phyloP scores from a whole-genome alignment of 345 rosid genomes.

The Cardiospermum halicacabum region DNA sequence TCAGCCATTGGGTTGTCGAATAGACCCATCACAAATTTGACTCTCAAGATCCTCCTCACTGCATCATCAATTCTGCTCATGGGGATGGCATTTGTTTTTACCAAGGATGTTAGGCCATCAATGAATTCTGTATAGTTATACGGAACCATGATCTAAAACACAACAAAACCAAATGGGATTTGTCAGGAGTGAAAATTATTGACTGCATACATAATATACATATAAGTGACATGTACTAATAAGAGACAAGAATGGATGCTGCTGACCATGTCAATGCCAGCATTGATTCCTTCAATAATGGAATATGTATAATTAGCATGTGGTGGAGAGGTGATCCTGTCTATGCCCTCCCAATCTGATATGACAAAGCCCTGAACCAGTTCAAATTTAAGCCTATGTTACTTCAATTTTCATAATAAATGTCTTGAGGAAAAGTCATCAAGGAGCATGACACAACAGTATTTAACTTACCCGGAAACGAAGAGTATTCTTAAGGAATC shows the following conservation, averaged over 20 bases:
- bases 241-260: neutral
- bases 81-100: conserved; percentile 41
- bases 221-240: neutral
- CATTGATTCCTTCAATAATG: conserved; percentile 34
- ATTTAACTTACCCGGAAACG: conserved; percentile 45
- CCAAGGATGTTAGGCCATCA: conserved; percentile 39
- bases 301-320: conserved; percentile 63
- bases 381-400: conserved; percentile 2
- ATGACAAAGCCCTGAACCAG: conserved; percentile 54
- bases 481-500: conserved; percentile 66
- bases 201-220: neutral
- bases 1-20: conserved; percentile 53
- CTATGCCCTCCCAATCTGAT: conserved; percentile 67
- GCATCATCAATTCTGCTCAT: conserved; percentile 70
- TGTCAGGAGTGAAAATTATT: neutral
- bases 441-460: neutral
- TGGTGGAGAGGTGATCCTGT: conserved; percentile 60
- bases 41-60: conserved; percentile 55
- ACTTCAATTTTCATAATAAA: conserved; percentile 47
- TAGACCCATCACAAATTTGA: conserved; percentile 64
- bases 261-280: conserved; percentile 72
- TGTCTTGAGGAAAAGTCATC: too few species aligned
- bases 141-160: conserved; percentile 50
- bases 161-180: neutral
- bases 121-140: conserved; percentile 43